Base-by-base conservation (phyloP, 2,329 filamentous ascomycete genomes). In the Xylariaceae sp. region DNA sequence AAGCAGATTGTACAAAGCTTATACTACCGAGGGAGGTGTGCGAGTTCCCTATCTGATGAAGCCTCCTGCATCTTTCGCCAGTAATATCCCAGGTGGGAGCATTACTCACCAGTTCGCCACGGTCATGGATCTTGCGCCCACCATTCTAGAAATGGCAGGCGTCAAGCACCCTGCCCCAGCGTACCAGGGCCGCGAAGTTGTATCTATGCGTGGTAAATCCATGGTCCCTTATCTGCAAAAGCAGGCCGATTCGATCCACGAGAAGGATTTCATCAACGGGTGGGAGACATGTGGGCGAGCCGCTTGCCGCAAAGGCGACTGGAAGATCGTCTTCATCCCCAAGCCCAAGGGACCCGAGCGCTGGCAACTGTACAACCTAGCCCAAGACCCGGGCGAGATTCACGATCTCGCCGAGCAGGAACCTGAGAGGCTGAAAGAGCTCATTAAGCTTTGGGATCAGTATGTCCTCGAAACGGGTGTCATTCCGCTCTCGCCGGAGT, bases 401-500 rank as follows among this genome's bases (percentile, higher is more conserved):
- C 61, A 67, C 50, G 67, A 70, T 38, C 59, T 70, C 6, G 56
- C 63, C 1, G 62, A 62, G 21, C 37, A 62, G 32, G 57, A 65
- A 45, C 61, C 64, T 3, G 55, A 62, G 50, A 55, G 54, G 38
- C 45, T 67, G 23, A 49, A 57, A 23, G 60, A 64, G 44, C 45
- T 68, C 12, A 45, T 67, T 19, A 62, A 58, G 45, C 49, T 65
- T 4, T 67, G 64, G 65, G 62, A 66, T 17, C 52, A 61, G 35
- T 68, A 67, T 35, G 59, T 65, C 16, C 61, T 79, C 8, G 79
- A 83, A 57, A 79, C 74, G 0, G 79, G 79, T 2, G 77, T 82
- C 2, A 68, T 81, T n/a, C 77, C 78, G 21, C 62, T 82, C 33
- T 75, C 74, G 40, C 79, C 77, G 2, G 79, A 77, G 49, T 60